Percentiles rank a stretch among this genome's conserved stretches.
Conservation (phyloP, 2,329 filamentous ascomycete genomes). For the Penicillium brasilianum region DNA sequence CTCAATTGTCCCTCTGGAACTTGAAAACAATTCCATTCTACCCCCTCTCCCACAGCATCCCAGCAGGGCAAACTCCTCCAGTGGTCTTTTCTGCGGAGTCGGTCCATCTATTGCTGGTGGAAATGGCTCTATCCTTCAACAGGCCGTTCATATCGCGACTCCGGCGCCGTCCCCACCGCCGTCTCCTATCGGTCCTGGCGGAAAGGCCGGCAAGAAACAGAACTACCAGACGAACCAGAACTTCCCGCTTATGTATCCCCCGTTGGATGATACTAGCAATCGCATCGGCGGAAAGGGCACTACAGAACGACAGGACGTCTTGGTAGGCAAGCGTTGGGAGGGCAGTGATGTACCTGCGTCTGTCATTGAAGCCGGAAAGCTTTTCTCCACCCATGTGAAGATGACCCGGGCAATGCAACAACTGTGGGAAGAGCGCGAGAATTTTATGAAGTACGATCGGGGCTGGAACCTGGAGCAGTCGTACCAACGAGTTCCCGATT, state of each 20-base stretch:
- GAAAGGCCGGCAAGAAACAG: constrained; percentile 96
- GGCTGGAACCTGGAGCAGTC: constrained; percentile 72
- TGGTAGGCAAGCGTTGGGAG: constrained; percentile 87
- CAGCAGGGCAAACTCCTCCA: constrained; percentile 63
- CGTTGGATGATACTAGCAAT: constrained; percentile 85
- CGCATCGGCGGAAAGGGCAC: constrained; percentile 86
- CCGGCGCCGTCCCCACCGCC: constrained; percentile 94
- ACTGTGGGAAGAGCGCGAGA: constrained; percentile 91
- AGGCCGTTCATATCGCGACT: constrained; percentile 98
- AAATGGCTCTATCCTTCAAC: constrained; percentile 79
- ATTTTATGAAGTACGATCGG: constrained; percentile 87
- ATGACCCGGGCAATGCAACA: constrained; percentile 92
- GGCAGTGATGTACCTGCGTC: constrained; percentile 91
- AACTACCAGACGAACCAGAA: constrained; percentile 99
- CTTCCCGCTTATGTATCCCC: constrained; percentile 96
- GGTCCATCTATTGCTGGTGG: constrained; percentile 53
- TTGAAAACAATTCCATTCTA: constrained; percentile 87
- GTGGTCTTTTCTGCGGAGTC: constrained; percentile 64
- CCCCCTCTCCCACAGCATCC: constrained; percentile 81
- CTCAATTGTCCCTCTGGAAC: constrained; percentile 80
- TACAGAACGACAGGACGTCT: constrained; percentile 75
- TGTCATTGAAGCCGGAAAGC: constrained; percentile 89
- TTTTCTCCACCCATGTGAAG: constrained; percentile 87
- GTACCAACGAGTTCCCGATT: constrained; percentile 24
- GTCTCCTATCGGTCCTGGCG: constrained; percentile 79